Base-by-base conservation (phyloP, 106 monocot genomes). In the Hemerocallis citrina region DNA sequence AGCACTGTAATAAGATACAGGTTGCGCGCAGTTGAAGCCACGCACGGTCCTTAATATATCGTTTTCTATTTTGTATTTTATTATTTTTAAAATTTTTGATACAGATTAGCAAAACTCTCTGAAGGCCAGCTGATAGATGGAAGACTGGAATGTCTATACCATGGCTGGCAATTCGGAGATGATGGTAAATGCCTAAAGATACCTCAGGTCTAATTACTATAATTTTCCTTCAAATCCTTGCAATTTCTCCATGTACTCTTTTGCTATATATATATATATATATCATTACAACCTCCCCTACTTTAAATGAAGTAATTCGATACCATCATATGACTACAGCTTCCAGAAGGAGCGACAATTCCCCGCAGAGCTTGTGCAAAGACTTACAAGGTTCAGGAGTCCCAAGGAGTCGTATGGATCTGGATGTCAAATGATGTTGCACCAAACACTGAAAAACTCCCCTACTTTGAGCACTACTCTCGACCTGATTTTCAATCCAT, bases 151-250 rank as follows among this genome's bases (percentile, higher is more conserved):
- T 93, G 93, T 61, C 79, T 93, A 34, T 93, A 93, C 74, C 93
- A 93, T 48, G 93, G 93, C 20, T 93, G 93, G 89, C 93, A 93
- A 34, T 93, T 89, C 49, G 79, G 82, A 54, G 89, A 89, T 34
- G 68, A 82, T 12, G 93, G 93, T 59, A 68, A 77, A 52, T 93
- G 93, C 49, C 77, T 82, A 22, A 88, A 77, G 61, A 93, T 93
- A 12, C 93, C 88, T 2, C 92, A 92, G 92, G 92, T 48, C 29
- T n/a, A n/a, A n/a, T n/a, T n/a, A n/a, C 17, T 23, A 1, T 47
- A 4, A 13, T 44, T 47, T 47, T 7, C 47, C 44, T 11, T 14
- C 15, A 44, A 44, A 14, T 16, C 17, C 44, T 44, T 19, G n/a
- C n/a, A n/a, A n/a, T n/a, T n/a, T n/a, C n/a, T n/a, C n/a, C n/a